These are phyloP conservation scores for Vachellia collinsii DNA, from an alignment of 306 rosid species.

Conservation along the genomic window DNA sequence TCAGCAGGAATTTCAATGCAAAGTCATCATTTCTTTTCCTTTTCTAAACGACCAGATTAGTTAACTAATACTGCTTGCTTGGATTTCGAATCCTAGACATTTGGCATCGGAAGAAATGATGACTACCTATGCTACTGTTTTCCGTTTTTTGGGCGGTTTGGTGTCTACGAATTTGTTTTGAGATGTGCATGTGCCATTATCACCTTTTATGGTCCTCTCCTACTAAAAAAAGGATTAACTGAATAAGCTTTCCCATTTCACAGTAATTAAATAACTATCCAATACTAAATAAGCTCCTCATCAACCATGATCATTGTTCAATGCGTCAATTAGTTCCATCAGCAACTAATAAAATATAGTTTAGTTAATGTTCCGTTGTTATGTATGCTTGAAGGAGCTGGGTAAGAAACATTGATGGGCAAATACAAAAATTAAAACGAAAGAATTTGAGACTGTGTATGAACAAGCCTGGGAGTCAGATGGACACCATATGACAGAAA, in stretches of 20 bases:
- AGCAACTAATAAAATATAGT: not conserved
- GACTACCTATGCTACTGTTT: not conserved
- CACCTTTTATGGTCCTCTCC: constrained; percentile 4
- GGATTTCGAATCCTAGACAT: constrained; percentile 12
- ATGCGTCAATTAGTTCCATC: not conserved
- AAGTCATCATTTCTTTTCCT: not conserved
- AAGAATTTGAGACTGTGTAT: not conserved
- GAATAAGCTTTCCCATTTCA: not conserved
- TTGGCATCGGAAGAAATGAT: not conserved
- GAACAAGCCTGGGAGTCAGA: not conserved
- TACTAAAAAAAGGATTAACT: not conserved
- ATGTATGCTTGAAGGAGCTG: not conserved
- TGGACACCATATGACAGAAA: not conserved
- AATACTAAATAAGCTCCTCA: too few species aligned
- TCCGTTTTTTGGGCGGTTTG: not conserved
- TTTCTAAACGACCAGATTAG: not conserved
- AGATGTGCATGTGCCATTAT: not conserved
- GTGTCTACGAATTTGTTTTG: not conserved
- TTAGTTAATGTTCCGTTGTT: not conserved
- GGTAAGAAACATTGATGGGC: not conserved
- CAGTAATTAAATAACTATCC: not conserved
- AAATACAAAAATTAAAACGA: not conserved
- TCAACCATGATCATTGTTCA: not conserved
- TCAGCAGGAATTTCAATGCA: not conserved
- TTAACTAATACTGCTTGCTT: not conserved